A percentile compares a stretch with the other conserved stretches of the same genome.
Evolutionary conservation across 208 protist species (phyloP).

Genomic region (Wallacemonas sp.): DNA sequence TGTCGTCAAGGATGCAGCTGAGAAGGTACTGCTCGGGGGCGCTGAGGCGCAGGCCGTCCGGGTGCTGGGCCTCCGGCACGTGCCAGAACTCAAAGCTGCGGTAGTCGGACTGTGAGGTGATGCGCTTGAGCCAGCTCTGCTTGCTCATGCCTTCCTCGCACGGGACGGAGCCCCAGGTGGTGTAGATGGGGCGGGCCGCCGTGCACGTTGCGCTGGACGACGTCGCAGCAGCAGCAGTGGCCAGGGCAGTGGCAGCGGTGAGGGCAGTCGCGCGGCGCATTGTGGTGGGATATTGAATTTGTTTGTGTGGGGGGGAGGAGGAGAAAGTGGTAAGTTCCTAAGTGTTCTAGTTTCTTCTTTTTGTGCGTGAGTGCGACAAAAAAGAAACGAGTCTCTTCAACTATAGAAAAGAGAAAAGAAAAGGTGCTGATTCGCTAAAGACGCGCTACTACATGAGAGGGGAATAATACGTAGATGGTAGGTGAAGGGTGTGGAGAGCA

Average conservation of each 20-base stretch:
- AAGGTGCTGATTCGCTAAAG: not conserved
- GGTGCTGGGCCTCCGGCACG: constrained; percentile 61
- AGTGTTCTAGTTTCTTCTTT: too few species aligned
- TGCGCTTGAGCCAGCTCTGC: constrained; percentile 76
- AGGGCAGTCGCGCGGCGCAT: constrained; percentile 20
- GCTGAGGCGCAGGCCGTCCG: constrained; percentile 52
- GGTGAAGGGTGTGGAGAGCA: not conserved
- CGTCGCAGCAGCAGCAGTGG: too few species aligned
- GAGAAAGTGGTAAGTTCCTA: too few species aligned
- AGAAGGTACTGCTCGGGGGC: constrained; percentile 78
- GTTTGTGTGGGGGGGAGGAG: too few species aligned
- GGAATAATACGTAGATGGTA: not conserved
- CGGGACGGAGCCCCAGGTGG: constrained; percentile 72
- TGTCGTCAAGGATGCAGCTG: constrained; percentile 85
- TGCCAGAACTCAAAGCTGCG: constrained; percentile 90
- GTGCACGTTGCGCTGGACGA: constrained; percentile 10
- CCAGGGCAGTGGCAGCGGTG: constrained; percentile 1
- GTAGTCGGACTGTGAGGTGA: constrained; percentile 71
- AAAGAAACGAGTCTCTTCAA: too few species aligned
- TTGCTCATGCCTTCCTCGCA: constrained; percentile 56
- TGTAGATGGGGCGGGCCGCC: constrained; percentile 73
- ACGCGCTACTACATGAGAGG: not conserved
- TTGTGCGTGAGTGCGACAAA: too few species aligned
- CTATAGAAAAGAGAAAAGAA: constrained; percentile 5
- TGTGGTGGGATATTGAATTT: too few species aligned